These are phyloP conservation scores for Phytophthora megakarya DNA, from an alignment of 352 stramenopile genomes.

Conservation along the genomic window DNA sequence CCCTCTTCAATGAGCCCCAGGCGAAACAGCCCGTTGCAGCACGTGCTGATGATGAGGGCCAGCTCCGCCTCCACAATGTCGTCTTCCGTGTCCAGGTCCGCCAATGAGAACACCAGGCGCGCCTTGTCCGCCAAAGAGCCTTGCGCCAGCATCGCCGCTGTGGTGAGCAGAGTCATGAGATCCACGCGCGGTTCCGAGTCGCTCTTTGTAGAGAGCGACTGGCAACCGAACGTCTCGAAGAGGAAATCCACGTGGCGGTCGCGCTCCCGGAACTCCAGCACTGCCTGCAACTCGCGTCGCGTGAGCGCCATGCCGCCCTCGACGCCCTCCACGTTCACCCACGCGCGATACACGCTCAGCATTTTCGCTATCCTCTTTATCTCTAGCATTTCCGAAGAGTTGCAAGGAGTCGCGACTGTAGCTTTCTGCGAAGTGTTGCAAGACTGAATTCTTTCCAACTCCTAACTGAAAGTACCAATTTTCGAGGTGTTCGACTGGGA, in stretches of 20 bases:
- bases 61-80: conserved; percentile 77
- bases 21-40: conserved; percentile 45
- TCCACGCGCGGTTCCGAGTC: conserved; percentile 42
- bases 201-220: not conserved
- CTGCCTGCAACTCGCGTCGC: conserved; percentile 61
- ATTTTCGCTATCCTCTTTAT: no score
- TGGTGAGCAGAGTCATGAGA: conserved; percentile 58
- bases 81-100: conserved; percentile 78
- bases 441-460: no score
- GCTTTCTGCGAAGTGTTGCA: no score
- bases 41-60: conserved; percentile 63
- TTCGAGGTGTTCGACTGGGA: no score
- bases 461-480: no score
- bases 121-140: conserved; percentile 57
- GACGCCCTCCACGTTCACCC: conserved; percentile 52
- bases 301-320: conserved; percentile 70
- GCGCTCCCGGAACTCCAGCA: conserved; percentile 54
- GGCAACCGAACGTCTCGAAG: conserved; percentile 47
- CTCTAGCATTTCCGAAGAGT: no score
- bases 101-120: conserved; percentile 65
- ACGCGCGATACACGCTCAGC: conserved; percentile 57
- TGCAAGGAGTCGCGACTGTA: no score
- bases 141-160: conserved; percentile 48
- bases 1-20: conserved; percentile 37
- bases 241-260: conserved; percentile 51